Percentiles rank a stretch among this genome's conserved stretches.
phyloP scores from a whole-genome alignment of 805 yeast species.

The Metschnikowia continentalis region DNA sequence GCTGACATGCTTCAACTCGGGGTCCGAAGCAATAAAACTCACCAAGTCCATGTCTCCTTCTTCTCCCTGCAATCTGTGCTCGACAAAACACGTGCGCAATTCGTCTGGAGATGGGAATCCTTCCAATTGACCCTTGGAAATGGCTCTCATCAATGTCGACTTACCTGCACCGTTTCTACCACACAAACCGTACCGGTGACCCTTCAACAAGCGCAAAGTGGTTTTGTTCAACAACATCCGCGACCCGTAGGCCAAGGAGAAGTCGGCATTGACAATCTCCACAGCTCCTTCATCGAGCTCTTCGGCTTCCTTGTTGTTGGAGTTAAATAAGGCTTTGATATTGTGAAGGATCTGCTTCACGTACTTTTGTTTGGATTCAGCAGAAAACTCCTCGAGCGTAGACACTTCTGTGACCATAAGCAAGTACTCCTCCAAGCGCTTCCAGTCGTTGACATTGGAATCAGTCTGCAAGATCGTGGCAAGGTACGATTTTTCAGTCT shows the following conservation, averaged over 20 bases:
- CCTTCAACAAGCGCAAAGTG: slow-evolving; percentile 78
- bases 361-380: slow-evolving; percentile 25
- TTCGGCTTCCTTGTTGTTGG: slow-evolving; percentile 41
- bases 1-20: slow-evolving; percentile 63
- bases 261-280: slow-evolving; percentile 89
- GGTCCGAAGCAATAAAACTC: slow-evolving; percentile 82
- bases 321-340: slow-evolving; percentile 51
- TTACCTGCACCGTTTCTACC: slow-evolving; percentile 99
- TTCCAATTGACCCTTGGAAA: slow-evolving; percentile 93
- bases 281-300: slow-evolving; percentile 75
- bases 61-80: slow-evolving; percentile 92
- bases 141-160: slow-evolving; percentile 94
- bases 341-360: slow-evolving; percentile 44
- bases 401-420: slow-evolving; percentile 22
- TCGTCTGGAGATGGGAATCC: slow-evolving; percentile 92
- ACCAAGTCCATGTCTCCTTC: slow-evolving; percentile 90
- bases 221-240: slow-evolving; percentile 96
- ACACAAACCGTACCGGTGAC: slow-evolving; percentile 96
- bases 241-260: slow-evolving; percentile 95
- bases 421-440: slow-evolving; percentile 51
- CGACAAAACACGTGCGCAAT: slow-evolving; percentile 91
- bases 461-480: slow-evolving; percentile 35
- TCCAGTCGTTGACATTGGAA: slow-evolving; percentile 45
- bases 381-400: slow-evolving; percentile 13
- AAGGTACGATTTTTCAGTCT: slow-evolving; percentile 45